Conservation (phyloP, 2,329 filamentous ascomycete genomes). For the Colletotrichum destructivum region DNA sequence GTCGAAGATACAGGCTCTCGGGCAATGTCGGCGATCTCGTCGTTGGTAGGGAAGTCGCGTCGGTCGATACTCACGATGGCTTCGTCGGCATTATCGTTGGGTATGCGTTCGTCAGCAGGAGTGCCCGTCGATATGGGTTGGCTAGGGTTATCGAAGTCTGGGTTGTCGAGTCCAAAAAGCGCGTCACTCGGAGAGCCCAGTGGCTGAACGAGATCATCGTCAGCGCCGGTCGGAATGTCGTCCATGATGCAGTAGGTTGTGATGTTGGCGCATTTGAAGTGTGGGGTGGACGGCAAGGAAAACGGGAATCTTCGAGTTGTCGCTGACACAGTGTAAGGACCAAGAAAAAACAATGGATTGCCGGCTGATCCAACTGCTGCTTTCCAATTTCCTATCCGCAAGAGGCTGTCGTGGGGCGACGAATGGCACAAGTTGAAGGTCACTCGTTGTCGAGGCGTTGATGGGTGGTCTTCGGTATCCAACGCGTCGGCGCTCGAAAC, state of each 20-base stretch:
- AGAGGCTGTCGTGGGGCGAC: neutral
- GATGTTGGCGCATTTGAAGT: slow-evolving; percentile 4
- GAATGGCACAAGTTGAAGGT: neutral
- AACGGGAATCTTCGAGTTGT: neutral
- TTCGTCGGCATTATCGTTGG: neutral
- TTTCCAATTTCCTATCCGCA: neutral
- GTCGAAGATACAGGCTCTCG: neutral
- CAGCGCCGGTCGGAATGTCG: slow-evolving; percentile 44
- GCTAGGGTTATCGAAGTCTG: neutral
- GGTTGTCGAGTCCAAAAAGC: slow-evolving; percentile 33
- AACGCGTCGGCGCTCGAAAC: slow-evolving; percentile 36
- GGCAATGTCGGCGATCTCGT: neutral
- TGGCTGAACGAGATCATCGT: slow-evolving; percentile 16
- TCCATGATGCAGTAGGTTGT: slow-evolving; percentile 44
- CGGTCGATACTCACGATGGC: neutral
- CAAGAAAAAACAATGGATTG: neutral
- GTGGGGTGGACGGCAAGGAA: neutral
- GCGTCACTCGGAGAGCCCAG: slow-evolving; percentile 14
- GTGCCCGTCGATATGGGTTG: neutral
- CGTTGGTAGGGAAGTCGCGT: neutral
- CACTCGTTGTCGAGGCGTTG: neutral
- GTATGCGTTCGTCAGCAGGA: neutral
- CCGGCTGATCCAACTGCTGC: neutral
- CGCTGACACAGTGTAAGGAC: neutral
- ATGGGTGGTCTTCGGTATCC: neutral